A percentile compares a stretch with the other conserved stretches of the same genome.
Evolutionary conservation across 2,329 filamentous ascomycete genomes (phyloP).

Genomic region (Sclerotinia spermophila): DNA sequence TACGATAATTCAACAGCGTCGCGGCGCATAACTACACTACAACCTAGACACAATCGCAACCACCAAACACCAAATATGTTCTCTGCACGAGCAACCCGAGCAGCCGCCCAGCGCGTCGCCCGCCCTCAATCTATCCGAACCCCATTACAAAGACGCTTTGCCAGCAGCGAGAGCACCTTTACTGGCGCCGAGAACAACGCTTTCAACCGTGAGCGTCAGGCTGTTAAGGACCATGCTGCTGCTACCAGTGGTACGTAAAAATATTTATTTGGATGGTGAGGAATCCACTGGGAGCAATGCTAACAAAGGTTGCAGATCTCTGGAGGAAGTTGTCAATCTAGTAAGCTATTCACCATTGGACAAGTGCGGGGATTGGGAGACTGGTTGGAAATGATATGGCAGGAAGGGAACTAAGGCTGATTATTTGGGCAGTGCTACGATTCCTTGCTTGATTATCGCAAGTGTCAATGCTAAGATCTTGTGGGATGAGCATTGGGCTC

Average conservation of each 20-base stretch:
- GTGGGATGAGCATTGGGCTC: conserved; percentile 97
- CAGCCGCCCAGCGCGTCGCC: conserved; percentile 56
- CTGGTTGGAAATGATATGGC: background rate
- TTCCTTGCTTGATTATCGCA: conserved; percentile 69
- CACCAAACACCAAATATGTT: conserved; percentile 50
- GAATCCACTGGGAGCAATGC: conserved; percentile 21
- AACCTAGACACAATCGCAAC: conserved; percentile 13
- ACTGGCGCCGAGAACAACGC: conserved; percentile 71
- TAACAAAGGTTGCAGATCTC: conserved; percentile 57
- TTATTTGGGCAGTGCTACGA: conserved; percentile 58
- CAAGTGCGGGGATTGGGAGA: background rate
- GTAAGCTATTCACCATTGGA: conserved; percentile 54
- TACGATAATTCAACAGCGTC: conserved; percentile 16
- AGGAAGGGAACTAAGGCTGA: conserved; percentile 3
- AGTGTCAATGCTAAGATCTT: conserved; percentile 81
- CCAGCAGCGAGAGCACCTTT: conserved; percentile 58
- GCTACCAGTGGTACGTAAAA: conserved; percentile 70
- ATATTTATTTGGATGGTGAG: background rate
- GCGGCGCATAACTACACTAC: conserved; percentile 11
- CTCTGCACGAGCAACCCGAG: conserved; percentile 58
- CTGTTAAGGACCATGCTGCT: conserved; percentile 86
- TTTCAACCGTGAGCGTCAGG: conserved; percentile 88
- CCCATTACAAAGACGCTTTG: conserved; percentile 66
- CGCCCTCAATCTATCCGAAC: conserved; percentile 53
- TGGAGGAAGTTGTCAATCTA: conserved; percentile 97